Evolutionary conservation across 2,329 filamentous ascomycete species (phyloP), one percentile per base, ranked within the genome.

Genomic region (Monosporascus sp.): DNA sequence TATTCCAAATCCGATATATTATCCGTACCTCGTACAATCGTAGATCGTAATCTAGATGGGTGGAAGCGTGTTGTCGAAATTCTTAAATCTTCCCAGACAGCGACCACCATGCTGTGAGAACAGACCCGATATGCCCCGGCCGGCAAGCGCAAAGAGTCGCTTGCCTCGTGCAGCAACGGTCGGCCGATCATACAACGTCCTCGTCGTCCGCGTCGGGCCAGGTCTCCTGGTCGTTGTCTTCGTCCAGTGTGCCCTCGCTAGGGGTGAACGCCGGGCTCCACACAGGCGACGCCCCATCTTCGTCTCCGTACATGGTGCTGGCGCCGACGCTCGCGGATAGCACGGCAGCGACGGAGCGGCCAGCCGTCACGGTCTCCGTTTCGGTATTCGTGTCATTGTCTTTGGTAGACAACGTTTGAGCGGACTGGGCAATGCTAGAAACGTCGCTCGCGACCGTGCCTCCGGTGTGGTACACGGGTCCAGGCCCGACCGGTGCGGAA

Each of bases 391-490:
- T 58, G 0, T 47, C 48, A 35, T 35, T 14, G 11, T 35, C 31
- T 35, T 11, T 14, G 2, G 31, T 14, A 35, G 11, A 35, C 31
- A 35, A 14, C 1, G 58, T 57, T 14, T 54, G 55, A 5, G 51
- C 43, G 3, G 61, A 56, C 7, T 48, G 56, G 37, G 44, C 50
- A n/a, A 58, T 60, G 20, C 52, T 59, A 7, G 51, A 58, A 3
- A 46, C 49, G 22, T 54, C 58, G 3, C 61, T 63, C 7, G 59
- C 51, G 2, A 67, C 52, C 2, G 66, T 67, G 16, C 55, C 55
- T 1, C 66, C 69, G 3, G 68, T 71, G 40, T 55, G 58, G 54
- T 65, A 70, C 2, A 50, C 48, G 0, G 69, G 69, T 0, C 69
- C 69, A 0, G 69, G 68, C 3, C 65, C 66, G 3, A 64, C 62